phyloP scores from a whole-genome alignment of 2,329 filamentous ascomycete genomes.

The Aureobasidium uvarum region DNA sequence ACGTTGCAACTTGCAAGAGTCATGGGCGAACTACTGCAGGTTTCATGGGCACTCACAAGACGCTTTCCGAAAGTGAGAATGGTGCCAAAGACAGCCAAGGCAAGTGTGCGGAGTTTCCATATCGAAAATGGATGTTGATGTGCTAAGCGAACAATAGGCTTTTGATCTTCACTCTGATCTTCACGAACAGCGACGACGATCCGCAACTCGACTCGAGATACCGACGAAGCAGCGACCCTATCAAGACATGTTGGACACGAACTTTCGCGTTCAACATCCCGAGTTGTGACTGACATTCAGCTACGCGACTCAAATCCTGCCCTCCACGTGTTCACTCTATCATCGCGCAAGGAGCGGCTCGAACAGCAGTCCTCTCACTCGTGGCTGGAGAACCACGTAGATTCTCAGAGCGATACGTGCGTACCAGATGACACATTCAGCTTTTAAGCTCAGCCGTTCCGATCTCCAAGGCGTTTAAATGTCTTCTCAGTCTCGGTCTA shows the following conservation, averaged over 20 bases:
- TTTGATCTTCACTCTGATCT: constrained; percentile 20
- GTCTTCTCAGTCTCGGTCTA: neutral
- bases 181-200: constrained; percentile 5
- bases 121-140: neutral
- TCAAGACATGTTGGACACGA: neutral
- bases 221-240: constrained; percentile 10
- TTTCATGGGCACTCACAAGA: constrained; percentile 2
- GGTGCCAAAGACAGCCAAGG: constrained; percentile 12
- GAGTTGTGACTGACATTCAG: neutral
- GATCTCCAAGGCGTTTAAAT: neutral
- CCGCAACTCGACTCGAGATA: constrained; percentile 17
- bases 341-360: neutral
- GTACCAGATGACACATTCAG: neutral
- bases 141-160: constrained; percentile 17
- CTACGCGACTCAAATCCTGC: neutral
- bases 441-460: constrained; percentile 2
- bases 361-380: neutral
- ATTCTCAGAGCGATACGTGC: constrained; percentile 16
- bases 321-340: neutral
- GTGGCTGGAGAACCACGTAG: neutral
- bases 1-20: constrained; percentile 21
- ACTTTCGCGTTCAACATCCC: neutral
- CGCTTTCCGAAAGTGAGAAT: constrained; percentile 16
- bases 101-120: constrained; percentile 14
- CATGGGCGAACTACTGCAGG: constrained; percentile 24